Conservation (phyloP, 2,329 filamentous ascomycete genomes). For the Mycocentrospora acerina region DNA sequence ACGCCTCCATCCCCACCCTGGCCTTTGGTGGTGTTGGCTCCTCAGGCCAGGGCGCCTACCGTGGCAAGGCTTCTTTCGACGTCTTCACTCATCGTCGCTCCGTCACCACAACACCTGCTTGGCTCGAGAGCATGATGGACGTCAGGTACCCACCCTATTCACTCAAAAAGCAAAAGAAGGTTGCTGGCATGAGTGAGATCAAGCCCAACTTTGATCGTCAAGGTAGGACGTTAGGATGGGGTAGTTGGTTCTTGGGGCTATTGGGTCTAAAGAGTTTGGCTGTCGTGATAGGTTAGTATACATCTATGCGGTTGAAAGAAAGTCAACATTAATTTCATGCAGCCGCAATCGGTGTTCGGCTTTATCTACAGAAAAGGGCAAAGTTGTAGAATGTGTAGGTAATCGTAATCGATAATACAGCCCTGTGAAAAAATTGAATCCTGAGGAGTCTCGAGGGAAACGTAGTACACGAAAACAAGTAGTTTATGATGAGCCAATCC, state of each 20-base stretch:
- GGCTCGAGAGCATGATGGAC: conserved; percentile 67
- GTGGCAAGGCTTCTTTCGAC: conserved; percentile 73
- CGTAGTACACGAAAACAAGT: no score
- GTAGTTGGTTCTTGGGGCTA: conserved; percentile 34
- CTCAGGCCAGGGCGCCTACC: conserved; percentile 74
- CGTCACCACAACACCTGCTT: conserved; percentile 63
- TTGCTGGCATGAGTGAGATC: conserved; percentile 52
- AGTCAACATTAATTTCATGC: conserved; percentile 15
- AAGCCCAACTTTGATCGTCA: conserved; percentile 64
- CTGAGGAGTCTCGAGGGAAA: no score
- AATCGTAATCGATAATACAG: neutral
- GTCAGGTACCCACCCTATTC: conserved; percentile 66
- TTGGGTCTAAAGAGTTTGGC: conserved; percentile 34
- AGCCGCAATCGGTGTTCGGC: conserved; percentile 31
- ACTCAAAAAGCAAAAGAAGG: conserved; percentile 55
- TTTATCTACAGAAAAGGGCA: conserved; percentile 32
- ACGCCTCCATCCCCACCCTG: conserved; percentile 68
- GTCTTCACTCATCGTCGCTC: conserved; percentile 64
- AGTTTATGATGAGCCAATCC: no score
- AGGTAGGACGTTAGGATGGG: conserved; percentile 44
- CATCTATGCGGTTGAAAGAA: neutral
- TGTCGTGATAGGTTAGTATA: conserved; percentile 35
- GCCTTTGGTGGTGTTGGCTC: conserved; percentile 83
- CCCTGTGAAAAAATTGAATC: neutral
- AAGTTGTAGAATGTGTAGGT: conserved; percentile 28